Conservation (phyloP, 441 rosid genomes). For the Erodium moschatum region DNA sequence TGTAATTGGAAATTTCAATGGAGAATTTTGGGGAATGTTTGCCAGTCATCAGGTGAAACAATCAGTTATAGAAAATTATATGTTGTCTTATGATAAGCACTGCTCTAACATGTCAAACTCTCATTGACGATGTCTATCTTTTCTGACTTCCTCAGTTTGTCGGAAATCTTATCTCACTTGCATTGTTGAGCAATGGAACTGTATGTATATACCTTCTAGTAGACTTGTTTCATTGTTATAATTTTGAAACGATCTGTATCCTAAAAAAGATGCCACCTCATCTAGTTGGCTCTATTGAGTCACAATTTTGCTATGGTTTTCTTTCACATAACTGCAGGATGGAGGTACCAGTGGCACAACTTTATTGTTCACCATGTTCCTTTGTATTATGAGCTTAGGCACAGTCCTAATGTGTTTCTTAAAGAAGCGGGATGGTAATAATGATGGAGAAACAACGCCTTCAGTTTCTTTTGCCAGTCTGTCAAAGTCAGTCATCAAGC, state of each 20-base stretch:
- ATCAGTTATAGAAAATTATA: not conserved
- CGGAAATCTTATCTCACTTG: slow-evolving; percentile 82
- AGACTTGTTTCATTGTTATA: not conserved
- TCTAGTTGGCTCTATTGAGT: too few relatives aligned
- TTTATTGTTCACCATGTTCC: slow-evolving; percentile 63
- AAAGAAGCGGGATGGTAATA: slow-evolving; percentile 44
- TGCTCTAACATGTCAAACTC: slow-evolving; percentile 6
- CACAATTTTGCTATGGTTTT: too few relatives aligned
- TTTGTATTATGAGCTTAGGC: slow-evolving; percentile 63
- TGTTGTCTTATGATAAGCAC: not conserved
- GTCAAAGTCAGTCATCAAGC: slow-evolving; percentile 50
- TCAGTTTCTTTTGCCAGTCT: slow-evolving; percentile 40
- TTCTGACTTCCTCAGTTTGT: slow-evolving; percentile 45
- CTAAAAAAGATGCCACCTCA: not conserved
- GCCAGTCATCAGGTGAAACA: slow-evolving; percentile 72
- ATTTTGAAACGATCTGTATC: not conserved
- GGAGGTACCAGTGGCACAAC: slow-evolving; percentile 65
- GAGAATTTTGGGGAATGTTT: slow-evolving; percentile 84
- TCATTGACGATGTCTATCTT: slow-evolving; percentile 10
- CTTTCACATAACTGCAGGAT: slow-evolving; percentile 43
- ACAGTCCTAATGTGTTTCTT: slow-evolving; percentile 69
- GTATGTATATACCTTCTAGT: slow-evolving; percentile 30
- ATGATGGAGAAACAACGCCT: slow-evolving; percentile 30
- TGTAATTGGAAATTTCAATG: slow-evolving; percentile 73
- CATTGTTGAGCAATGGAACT: slow-evolving; percentile 47